Evolutionary conservation across 1,284 basidiomycete species (phyloP).

Genomic region (Serendipita sp.): DNA sequence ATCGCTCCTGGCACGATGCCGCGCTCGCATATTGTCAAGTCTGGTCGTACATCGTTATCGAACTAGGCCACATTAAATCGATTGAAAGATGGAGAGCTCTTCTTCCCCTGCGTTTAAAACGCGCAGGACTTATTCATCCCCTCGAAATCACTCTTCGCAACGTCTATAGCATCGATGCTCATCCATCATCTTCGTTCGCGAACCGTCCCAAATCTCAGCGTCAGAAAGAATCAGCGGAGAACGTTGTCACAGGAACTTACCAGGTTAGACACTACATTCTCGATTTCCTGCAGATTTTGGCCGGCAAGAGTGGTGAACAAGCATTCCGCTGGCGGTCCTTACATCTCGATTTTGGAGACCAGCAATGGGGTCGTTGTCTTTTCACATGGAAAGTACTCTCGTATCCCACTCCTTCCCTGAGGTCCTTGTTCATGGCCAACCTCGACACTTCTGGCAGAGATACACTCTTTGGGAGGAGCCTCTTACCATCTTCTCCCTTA

Average conservation of each 20-base stretch:
- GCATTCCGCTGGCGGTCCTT: background rate
- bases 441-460: background rate
- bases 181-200: background rate
- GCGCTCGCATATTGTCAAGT: background rate
- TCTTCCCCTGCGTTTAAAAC: background rate
- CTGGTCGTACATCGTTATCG: background rate
- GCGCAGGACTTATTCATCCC: background rate
- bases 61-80: background rate
- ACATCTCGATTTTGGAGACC: background rate
- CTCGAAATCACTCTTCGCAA: background rate
- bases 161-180: background rate
- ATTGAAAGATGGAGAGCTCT: background rate
- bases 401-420: background rate
- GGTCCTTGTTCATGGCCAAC: background rate
- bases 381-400: background rate
- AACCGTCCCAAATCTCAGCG: background rate
- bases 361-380: background rate
- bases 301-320: background rate
- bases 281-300: background rate
- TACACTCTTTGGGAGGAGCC: background rate
- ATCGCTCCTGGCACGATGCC: background rate
- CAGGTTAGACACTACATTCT: background rate
- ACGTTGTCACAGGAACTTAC: background rate
- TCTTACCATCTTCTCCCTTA: background rate
- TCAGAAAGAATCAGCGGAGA: background rate